Evolutionary conservation across 2,329 filamentous ascomycete genomes (phyloP).

Genomic region (Metarhizium sp.): DNA sequence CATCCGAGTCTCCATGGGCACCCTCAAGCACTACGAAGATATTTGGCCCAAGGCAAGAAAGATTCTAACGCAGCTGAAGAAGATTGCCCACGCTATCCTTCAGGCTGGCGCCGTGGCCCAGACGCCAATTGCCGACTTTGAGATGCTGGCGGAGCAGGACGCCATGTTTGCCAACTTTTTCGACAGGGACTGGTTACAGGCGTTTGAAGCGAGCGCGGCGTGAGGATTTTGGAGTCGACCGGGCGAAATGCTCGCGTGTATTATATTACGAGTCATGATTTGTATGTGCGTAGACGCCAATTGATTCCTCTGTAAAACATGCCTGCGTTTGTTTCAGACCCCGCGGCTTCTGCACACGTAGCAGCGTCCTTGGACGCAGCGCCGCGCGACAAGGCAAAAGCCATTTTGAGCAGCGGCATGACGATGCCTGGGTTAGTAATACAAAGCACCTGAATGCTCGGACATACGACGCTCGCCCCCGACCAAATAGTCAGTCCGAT

Average conservation of each 20-base stretch:
- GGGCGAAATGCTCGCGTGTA: too few species aligned
- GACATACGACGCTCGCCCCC: too few species aligned
- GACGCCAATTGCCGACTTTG: background rate
- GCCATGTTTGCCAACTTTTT: background rate
- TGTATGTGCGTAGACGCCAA: too few species aligned
- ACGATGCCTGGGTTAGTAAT: background rate
- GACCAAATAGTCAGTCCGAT: background rate
- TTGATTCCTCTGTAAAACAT: too few species aligned
- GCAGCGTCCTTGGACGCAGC: too few species aligned
- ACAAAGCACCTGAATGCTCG: background rate
- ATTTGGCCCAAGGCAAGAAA: conserved; percentile 3
- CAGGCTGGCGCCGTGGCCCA: background rate
- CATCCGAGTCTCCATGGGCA: conserved; percentile 1
- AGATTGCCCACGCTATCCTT: background rate
- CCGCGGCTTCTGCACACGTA: too few species aligned
- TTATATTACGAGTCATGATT: too few species aligned
- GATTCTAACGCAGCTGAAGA: background rate
- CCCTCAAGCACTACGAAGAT: conserved; percentile 4
- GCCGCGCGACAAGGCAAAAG: too few species aligned
- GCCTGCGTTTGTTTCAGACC: too few species aligned
- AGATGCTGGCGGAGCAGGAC: background rate
- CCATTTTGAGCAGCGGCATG: too few species aligned
- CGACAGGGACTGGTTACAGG: background rate
- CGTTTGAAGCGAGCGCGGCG: background rate
- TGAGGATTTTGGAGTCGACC: background rate